Conservation (phyloP, 495 filamentous ascomycete genomes). For the Penicillium coffeae region DNA sequence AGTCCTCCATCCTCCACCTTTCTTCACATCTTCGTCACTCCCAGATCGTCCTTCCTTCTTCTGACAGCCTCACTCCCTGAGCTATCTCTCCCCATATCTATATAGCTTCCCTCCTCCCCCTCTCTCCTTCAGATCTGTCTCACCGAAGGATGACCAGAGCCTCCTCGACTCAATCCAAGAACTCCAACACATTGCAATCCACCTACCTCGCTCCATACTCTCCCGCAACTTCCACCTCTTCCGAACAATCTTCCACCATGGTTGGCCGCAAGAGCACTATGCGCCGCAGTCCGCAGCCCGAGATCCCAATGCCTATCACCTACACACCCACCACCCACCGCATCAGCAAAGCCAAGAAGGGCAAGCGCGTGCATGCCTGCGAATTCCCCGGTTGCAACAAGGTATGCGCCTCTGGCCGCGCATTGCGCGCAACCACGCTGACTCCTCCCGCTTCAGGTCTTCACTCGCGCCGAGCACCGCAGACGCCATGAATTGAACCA, state of each 20-base stretch:
- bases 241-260: conserved; percentile 15
- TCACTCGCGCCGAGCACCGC: conserved; percentile 77
- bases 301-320: conserved; percentile 33
- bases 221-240: conserved; percentile 11
- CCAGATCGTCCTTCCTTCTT: conserved; percentile 4
- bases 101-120: conserved; percentile 13
- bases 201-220: conserved; percentile 11
- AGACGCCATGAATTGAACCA: conserved; percentile 89
- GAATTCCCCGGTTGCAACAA: conserved; percentile 60
- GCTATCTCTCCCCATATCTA: conserved; percentile 5
- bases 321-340: conserved; percentile 69
- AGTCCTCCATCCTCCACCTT: conserved; percentile 23
- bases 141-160: conserved; percentile 13
- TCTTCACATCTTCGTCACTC: conserved; percentile 15
- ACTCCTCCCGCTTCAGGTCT: conserved; percentile 49
- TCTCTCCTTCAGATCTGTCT: background rate
- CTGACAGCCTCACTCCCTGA: background rate
- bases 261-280: conserved; percentile 18
- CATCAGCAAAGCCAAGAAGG: conserved; percentile 80
- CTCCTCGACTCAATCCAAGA: conserved; percentile 10
- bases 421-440: conserved; percentile 1
- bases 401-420: conserved; percentile 31
- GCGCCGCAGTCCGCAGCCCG: conserved; percentile 17
- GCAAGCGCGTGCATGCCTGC: conserved; percentile 73
- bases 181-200: conserved; percentile 1